Evolutionary conservation across 257 asterid genomes (phyloP), one percentile per base, ranked within the genome.

Genomic region (Misopates orontium): DNA sequence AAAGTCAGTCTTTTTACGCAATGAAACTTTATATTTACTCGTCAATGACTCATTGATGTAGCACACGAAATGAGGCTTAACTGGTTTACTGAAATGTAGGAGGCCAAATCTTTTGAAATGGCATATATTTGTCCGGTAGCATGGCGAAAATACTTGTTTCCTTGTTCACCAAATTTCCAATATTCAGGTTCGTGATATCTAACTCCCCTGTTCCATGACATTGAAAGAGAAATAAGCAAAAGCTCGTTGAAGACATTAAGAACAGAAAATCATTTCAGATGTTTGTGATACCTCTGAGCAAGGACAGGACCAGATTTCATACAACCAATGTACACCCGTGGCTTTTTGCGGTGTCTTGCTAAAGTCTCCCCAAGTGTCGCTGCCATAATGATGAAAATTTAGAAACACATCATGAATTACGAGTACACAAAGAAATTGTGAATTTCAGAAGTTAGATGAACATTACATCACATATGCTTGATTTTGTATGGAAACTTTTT

Each of bases 281-380:
- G 89, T 62, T 87, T 82, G 13, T 82, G 89, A 74, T 79, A 87
- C 95, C 79, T 85, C 39, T 77, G 80, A 40, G 82, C 80, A 41
- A 88, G 84, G 78, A 88, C 94, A 67, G 87, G 94, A 56, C 96
- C 96, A 48, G 96, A 88, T 78, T 88, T 88, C 96, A 85, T 88
- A 80, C 94, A 85, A 62, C 96, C 94, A 28, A 85, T 71, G 69
- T 85, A 88, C 24, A 77, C 71, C 25, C 84, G 85, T 56, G 96
- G 86, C 75, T 88, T 88, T 8, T 85, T 83, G 60, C 62, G 83
- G 71, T 85, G 84, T 56, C 80, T 85, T 56, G 82, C 76, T 71
- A 85, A 71, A 13, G 95, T 91, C 78, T 82, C 90, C 18, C 89
- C 96, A 0, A 91, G 89, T 45, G 96, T 89, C 65, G 92, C 98